Conservation (phyloP, 1,139 yeast species). For the Pichia sp. region DNA sequence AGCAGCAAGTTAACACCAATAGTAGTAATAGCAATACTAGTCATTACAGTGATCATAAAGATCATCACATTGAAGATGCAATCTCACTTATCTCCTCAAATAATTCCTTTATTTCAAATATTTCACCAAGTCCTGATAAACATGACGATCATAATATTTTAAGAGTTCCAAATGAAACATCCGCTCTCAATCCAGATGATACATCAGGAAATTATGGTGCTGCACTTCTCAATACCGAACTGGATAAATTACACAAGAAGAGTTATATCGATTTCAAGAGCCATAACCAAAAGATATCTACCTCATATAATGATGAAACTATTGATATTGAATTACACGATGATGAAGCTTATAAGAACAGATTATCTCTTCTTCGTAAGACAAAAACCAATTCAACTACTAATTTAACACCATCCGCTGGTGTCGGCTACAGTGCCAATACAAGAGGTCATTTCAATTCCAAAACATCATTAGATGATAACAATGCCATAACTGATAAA, state of each 20-base stretch:
- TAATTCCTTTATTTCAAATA: background rate
- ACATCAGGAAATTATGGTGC: slow-evolving; percentile 1
- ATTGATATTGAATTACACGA: slow-evolving; percentile 32
- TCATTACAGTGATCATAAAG: too few species aligned
- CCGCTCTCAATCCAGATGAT: slow-evolving; percentile 11
- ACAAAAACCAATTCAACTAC: background rate
- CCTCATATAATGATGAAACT: slow-evolving; percentile 15
- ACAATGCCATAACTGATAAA: too few species aligned
- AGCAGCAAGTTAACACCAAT: too few species aligned
- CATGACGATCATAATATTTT: background rate
- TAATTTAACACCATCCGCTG: slow-evolving; percentile 12
- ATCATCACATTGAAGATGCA: too few species aligned
- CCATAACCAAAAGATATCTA: slow-evolving; percentile 8
- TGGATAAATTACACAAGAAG: slow-evolving; percentile 9
- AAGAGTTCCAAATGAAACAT: slow-evolving; percentile 7
- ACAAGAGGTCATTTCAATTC: background rate
- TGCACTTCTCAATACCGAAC: background rate
- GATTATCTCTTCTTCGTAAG: background rate
- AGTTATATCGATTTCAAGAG: slow-evolving; percentile 16
- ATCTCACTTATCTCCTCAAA: background rate
- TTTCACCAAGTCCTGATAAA: too few species aligned
- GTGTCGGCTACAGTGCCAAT: slow-evolving; percentile 14
- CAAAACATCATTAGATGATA: background rate
- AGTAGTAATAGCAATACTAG: background rate
- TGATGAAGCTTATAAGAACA: slow-evolving; percentile 10